phyloP scores from a whole-genome alignment of 257 asterid species.

The Oldenlandia corymbosa region DNA sequence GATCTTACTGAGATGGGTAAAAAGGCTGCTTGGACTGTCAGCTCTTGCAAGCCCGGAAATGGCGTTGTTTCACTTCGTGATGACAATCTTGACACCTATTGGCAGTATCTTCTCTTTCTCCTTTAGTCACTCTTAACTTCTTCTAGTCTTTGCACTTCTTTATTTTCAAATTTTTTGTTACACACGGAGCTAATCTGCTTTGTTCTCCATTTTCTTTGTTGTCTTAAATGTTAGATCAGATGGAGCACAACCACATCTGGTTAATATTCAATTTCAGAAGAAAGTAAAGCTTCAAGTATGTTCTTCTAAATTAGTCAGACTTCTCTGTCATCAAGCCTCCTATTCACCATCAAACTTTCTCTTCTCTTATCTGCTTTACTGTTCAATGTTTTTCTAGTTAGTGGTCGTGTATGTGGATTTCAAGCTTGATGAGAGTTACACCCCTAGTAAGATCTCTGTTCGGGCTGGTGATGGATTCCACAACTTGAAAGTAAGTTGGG shows the following conservation, averaged over 20 bases:
- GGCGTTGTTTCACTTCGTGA: conserved; percentile 79
- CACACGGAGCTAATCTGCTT: background rate
- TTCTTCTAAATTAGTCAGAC: background rate
- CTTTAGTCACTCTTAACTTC: background rate
- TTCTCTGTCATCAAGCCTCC: background rate
- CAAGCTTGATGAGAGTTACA: conserved; percentile 96
- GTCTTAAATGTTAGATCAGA: conserved; percentile 53
- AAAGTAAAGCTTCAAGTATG: conserved; percentile 77
- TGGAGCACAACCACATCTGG: conserved; percentile 95
- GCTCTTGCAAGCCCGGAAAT: conserved; percentile 93
- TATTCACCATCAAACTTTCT: background rate
- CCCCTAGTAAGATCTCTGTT: conserved; percentile 84
- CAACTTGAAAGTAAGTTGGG: conserved; percentile 66
- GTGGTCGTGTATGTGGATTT: conserved; percentile 80
- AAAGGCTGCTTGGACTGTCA: conserved; percentile 95
- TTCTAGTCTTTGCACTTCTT: background rate
- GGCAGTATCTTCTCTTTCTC: conserved; percentile 50
- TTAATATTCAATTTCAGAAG: conserved; percentile 90
- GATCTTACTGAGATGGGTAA: conserved; percentile 88
- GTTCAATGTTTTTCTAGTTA: conserved; percentile 23
- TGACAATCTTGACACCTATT: conserved; percentile 83
- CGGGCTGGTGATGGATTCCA: conserved; percentile 97
- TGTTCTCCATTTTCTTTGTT: background rate
- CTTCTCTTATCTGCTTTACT: background rate
- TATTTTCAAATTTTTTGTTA: background rate